phyloP scores from a whole-genome alignment of 306 rosid species.

The Vigna radiata region DNA sequence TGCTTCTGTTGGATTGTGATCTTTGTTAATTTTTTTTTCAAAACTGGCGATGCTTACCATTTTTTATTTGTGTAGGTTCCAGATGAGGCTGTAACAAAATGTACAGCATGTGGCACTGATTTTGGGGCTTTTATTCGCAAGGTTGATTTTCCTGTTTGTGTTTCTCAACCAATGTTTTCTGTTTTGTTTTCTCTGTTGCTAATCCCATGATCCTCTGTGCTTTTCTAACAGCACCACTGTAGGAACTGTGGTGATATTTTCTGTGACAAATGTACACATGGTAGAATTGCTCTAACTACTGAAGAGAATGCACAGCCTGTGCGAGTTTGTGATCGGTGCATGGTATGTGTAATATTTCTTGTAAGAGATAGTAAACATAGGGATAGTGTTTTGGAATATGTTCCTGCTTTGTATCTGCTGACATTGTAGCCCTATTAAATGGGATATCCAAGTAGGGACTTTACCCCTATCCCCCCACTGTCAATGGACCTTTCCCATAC shows the following conservation, averaged over 20 bases:
- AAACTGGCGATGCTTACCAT: slow-evolving; percentile 26
- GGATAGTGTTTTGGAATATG: neutral
- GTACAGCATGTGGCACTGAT: slow-evolving; percentile 81
- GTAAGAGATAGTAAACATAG: neutral
- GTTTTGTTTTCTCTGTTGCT: slow-evolving; percentile 36
- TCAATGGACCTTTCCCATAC: neutral
- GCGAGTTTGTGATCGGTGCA: slow-evolving; percentile 96
- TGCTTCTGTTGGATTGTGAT: slow-evolving; percentile 11
- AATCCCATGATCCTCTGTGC: slow-evolving; percentile 38
- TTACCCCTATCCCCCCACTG: neutral
- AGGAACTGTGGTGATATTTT: slow-evolving; percentile 98
- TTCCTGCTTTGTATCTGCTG: slow-evolving; percentile 18
- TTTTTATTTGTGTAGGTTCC: slow-evolving; percentile 69
- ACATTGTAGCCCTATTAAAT: slow-evolving; percentile 16
- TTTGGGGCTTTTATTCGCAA: slow-evolving; percentile 76
- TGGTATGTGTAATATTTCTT: slow-evolving; percentile 67
- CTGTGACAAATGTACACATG: slow-evolving; percentile 97
- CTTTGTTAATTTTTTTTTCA: slow-evolving; percentile 8
- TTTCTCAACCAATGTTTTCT: slow-evolving; percentile 23
- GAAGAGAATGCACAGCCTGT: slow-evolving; percentile 93
- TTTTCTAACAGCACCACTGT: slow-evolving; percentile 91
- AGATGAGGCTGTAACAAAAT: slow-evolving; percentile 95
- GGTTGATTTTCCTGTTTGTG: slow-evolving; percentile 41
- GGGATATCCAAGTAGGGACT: neutral
- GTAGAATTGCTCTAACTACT: slow-evolving; percentile 86